phyloP scores from a whole-genome alignment of 805 yeast genomes.

The Ogataea minuta region DNA sequence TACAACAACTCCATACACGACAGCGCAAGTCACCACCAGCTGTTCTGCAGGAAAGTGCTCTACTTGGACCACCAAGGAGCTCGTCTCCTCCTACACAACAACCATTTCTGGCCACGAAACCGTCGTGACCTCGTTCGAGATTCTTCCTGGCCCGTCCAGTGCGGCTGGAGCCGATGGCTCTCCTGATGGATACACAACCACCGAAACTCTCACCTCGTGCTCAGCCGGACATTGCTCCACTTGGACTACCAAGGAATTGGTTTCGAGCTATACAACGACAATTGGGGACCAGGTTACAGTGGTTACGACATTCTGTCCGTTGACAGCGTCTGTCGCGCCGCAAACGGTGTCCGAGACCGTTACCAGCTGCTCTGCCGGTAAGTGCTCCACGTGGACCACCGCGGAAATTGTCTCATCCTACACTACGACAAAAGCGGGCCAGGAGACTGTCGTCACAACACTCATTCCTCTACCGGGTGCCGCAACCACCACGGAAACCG shows the following conservation, averaged over 20 bases:
- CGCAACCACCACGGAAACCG: constrained; percentile 16
- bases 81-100: constrained; percentile 25
- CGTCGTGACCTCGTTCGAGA: constrained; percentile 22
- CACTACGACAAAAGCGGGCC: constrained; percentile 25
- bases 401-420: constrained; percentile 25
- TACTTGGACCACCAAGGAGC: constrained; percentile 17
- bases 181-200: constrained; percentile 5
- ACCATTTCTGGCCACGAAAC: constrained; percentile 19
- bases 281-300: constrained; percentile 22
- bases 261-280: constrained; percentile 26
- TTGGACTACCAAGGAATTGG: constrained; percentile 15
- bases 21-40: constrained; percentile 19
- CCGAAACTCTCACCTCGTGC: constrained; percentile 21
- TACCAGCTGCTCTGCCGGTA: constrained; percentile 23
- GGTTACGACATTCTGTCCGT: constrained; percentile 22
- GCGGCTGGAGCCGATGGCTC: constrained; percentile 8
- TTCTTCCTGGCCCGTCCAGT: constrained; percentile 12
- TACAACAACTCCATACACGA: constrained; percentile 15
- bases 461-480: constrained; percentile 4
- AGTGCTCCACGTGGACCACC: constrained; percentile 17
- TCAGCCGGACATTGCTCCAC: constrained; percentile 21
- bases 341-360: constrained; percentile 10
- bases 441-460: constrained; percentile 11
- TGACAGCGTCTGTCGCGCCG: constrained; percentile 8
- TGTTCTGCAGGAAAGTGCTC: constrained; percentile 17